Conservation (phyloP, 768 basidiomycete species). For the Vararia minispora region DNA sequence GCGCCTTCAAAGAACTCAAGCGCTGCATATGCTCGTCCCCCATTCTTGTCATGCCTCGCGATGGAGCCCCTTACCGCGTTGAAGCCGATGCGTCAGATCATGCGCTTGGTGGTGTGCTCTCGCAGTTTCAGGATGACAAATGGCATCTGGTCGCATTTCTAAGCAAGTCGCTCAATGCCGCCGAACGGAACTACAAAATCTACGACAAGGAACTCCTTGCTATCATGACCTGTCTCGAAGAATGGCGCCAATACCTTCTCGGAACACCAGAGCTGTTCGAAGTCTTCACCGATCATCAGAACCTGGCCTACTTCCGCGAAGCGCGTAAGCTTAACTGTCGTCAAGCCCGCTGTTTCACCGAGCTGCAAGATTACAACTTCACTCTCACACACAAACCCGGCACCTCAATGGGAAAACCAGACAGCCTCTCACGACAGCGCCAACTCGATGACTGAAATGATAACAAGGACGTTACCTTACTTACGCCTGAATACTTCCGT, state of each 20-base stretch:
- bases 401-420: too few relatives aligned
- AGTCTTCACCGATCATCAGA: slow-evolving; percentile 20
- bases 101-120: slow-evolving; percentile 21
- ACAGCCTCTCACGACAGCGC: too few relatives aligned
- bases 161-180: slow-evolving; percentile 9
- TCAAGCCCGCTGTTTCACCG: slow-evolving; percentile 31
- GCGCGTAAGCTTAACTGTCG: slow-evolving; percentile 27
- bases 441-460: too few relatives aligned
- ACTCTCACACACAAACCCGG: slow-evolving; percentile 20
- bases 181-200: slow-evolving; percentile 25
- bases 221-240: slow-evolving; percentile 29
- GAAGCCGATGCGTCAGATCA: slow-evolving; percentile 15
- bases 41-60: slow-evolving; percentile 5
- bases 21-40: slow-evolving; percentile 10
- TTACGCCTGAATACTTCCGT: too few relatives aligned
- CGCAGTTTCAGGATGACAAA: slow-evolving; percentile 9
- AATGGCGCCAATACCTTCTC: slow-evolving; percentile 20
- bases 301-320: slow-evolving; percentile 32
- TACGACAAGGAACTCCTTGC: slow-evolving; percentile 39
- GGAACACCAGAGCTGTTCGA: slow-evolving; percentile 12
- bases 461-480: too few relatives aligned
- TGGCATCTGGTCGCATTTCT: slow-evolving; percentile 10
- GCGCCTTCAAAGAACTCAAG: slow-evolving; percentile 20
- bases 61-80: slow-evolving; percentile 7
- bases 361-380: slow-evolving; percentile 26